Base-by-base conservation (phyloP, 2,329 filamentous ascomycete genomes). In the Penicillium expansum region DNA sequence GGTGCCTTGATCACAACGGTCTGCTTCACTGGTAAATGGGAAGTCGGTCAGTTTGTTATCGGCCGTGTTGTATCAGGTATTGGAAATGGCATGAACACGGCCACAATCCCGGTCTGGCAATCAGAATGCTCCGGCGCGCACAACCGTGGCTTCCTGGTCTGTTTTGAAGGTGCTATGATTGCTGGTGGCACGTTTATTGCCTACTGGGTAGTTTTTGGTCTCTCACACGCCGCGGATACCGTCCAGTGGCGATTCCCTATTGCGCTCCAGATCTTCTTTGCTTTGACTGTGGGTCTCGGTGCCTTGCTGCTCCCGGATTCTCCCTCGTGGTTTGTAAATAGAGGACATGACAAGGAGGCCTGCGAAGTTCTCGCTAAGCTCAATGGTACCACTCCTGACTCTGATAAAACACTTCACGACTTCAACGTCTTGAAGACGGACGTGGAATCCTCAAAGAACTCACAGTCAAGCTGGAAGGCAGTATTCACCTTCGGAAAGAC, bases 281-380 rank as follows among this genome's bases (percentile, higher is more conserved):
- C 62, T 16, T 4, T 69, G 1, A 20, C 64, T 2, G 61, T 69
- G 11, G 55, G 35, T 7, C 0, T 33, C 11, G 69, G 69, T 39
- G 65, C 59, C 18, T 2, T 66, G 0, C 16, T 64, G 14, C 70
- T 83, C 1, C 82, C 82, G 8, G 82, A 84, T 55, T 82, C 79
- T 0, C 82, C 82, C 1, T 74, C 80, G 29, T 83, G 81, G 78
- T 71, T 84, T 20, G 75, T 84, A 13, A 69, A 79, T 42, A 77
- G 79, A 52, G 81, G 80, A 18, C 68, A 74, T 33, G 76, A 82
- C 58, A 73, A 72, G 57, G 80, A 76, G 62, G 81, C 71, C 43
- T 71, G 71, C 24, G 68, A 72, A 2, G 78, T 82, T 16, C 76
- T 83, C 41, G 77, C 78, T 4, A 76, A 77, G 11, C 74, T 82